Evolutionary conservation across 1,284 basidiomycete genomes (phyloP).

Genomic region (Phellinidium pouzarii): DNA sequence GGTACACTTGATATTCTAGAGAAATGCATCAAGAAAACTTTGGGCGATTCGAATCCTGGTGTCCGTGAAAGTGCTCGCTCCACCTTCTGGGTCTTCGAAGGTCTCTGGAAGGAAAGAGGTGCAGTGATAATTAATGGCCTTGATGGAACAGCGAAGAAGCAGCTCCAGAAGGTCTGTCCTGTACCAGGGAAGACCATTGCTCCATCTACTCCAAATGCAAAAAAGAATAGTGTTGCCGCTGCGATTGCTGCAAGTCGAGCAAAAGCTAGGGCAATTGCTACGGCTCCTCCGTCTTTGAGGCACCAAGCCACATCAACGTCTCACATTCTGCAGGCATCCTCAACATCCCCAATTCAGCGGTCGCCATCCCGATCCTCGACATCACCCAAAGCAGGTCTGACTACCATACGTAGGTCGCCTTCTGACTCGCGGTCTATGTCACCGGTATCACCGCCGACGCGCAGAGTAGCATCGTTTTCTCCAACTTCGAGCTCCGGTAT

Average conservation of each 20-base stretch:
- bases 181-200: constrained; percentile 38
- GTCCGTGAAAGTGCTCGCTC: constrained; percentile 72
- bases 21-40: constrained; percentile 61
- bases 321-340: constrained; percentile 35
- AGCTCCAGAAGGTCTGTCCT: constrained; percentile 81
- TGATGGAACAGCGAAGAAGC: constrained; percentile 69
- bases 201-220: constrained; percentile 40
- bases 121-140: constrained; percentile 57
- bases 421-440: constrained; percentile 36
- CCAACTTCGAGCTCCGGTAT: constrained; percentile 13
- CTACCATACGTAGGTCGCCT: constrained; percentile 31
- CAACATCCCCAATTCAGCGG: constrained; percentile 23
- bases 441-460: constrained; percentile 28
- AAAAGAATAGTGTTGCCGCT: constrained; percentile 74
- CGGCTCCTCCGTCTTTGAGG: constrained; percentile 64
- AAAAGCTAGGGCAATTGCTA: constrained; percentile 77
- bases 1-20: constrained; percentile 68
- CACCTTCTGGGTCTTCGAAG: constrained; percentile 78
- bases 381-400: constrained; percentile 40
- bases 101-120: constrained; percentile 69
- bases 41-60: constrained; percentile 75
- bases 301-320: constrained; percentile 71
- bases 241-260: constrained; percentile 78
- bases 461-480: constrained; percentile 20
- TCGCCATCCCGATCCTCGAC: constrained; percentile 11